Evolutionary conservation across 495 filamentous ascomycete species (phyloP), one percentile per base, ranked within the genome.

Genomic region (Podospora conica): DNA sequence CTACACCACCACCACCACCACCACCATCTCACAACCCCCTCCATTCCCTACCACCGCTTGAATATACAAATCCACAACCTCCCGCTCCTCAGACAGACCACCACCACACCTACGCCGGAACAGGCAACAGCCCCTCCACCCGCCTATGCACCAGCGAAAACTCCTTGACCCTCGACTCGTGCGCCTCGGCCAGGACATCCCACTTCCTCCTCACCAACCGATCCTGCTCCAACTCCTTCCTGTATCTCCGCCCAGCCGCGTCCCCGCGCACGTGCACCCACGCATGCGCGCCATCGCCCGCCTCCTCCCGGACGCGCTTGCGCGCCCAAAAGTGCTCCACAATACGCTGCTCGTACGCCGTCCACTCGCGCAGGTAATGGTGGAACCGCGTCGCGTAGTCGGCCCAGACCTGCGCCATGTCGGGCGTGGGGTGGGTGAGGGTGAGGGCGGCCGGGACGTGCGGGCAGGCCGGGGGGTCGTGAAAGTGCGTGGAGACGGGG

Each of bases 301-400:
- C 78, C 0, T 71, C 74, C 40, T 85, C 81, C 12, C 84, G 76
- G 23, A 82, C 74, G 10, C 77, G 76, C 72, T 91, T 84, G 15
- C 91, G 84, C 0, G 84, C 80, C 11, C 80, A 76, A 70, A 96
- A 90, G 68, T 96, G 89, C 2, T 79, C 73, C 3, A 89, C 73
- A 71, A 96, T 88, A 60, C 82, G 79, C 15, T 76, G 77, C 69
- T 90, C 87, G 75, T 88, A 95, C 0, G 62, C 69, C 60, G 85
- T 83, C 87, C 88, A 96, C 22, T 85, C 83, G n/a, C 73, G 73
- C 76, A 93, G 82, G 76, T 96, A 97, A 1, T 71, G 68, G 18
- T 81, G 75, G 80, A 96, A 91, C 11, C 83, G 78, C 1, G 75
- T 74, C 3, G 86, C 78, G 71, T 93, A 95, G 9, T 76, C 79